Evolutionary conservation across 108 stramenopile species (phyloP).

Genomic region (Nannochloropsis gaditana): DNA sequence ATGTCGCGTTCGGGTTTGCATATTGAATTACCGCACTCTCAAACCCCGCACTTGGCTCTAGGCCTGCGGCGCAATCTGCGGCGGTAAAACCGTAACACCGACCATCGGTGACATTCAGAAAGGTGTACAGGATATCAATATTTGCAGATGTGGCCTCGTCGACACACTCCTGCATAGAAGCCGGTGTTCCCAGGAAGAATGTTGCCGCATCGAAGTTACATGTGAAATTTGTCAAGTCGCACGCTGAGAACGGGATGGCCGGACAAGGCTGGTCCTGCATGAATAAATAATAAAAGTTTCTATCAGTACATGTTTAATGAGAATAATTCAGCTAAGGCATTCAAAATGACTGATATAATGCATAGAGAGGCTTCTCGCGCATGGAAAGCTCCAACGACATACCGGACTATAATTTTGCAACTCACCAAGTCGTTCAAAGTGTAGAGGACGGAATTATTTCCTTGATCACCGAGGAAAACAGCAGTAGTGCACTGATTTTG

Average conservation of each 20-base stretch:
- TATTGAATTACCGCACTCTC: not conserved
- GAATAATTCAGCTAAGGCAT: not conserved
- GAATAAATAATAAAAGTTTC: too few relatives aligned
- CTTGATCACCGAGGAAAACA: not conserved
- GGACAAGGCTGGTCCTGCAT: not conserved
- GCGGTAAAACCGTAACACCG: not conserved
- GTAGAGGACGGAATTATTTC: not conserved
- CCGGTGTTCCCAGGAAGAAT: not conserved
- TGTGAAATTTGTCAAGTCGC: not conserved
- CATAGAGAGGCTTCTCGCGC: not conserved
- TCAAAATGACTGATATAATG: not conserved
- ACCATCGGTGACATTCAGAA: not conserved
- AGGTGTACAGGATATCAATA: not conserved
- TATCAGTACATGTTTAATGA: too few relatives aligned
- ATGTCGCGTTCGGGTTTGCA: not conserved
- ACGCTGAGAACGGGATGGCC: not conserved
- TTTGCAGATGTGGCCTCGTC: not conserved
- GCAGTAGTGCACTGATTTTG: not conserved
- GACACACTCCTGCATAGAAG: not conserved
- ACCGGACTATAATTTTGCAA: not conserved
- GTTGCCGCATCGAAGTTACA: not conserved
- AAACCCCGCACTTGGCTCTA: not conserved
- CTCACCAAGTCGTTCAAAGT: not conserved
- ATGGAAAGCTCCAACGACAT: not conserved
- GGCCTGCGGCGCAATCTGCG: not conserved